A percentile compares a stretch with the other conserved stretches of the same genome.
Evolutionary conservation across 1,284 basidiomycete genomes (phyloP).

Genomic region (Austroboletus niveus): DNA sequence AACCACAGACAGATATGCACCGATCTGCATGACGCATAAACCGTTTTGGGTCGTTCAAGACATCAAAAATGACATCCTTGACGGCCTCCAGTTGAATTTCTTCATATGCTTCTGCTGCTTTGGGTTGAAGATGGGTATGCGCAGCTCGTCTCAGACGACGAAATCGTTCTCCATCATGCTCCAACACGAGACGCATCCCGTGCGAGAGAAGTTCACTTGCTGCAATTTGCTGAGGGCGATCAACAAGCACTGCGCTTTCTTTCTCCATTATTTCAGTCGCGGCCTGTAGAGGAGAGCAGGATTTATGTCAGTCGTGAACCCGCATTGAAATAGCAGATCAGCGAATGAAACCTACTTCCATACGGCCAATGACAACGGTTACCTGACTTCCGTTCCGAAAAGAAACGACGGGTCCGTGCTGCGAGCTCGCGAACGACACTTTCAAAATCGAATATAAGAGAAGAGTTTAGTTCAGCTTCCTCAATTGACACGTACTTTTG

Average conservation of each 20-base stretch:
- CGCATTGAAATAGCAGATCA: background rate
- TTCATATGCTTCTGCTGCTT: conserved; percentile 33
- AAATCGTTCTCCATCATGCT: conserved; percentile 20
- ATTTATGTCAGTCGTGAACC: background rate
- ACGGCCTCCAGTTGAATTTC: conserved; percentile 35
- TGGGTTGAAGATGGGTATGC: conserved; percentile 39
- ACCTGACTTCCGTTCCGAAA: conserved; percentile 24
- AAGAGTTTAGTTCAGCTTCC: too few species aligned
- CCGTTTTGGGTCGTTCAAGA: conserved; percentile 34
- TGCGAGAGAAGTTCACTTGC: conserved; percentile 26
- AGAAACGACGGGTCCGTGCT: conserved; percentile 32
- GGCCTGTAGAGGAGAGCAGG: conserved; percentile 2
- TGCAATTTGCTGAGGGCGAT: conserved; percentile 30
- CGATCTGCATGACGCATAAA: conserved; percentile 33
- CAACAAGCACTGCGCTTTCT: conserved; percentile 25
- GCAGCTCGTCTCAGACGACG: conserved; percentile 29
- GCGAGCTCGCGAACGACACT: conserved; percentile 7
- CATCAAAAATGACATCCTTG: conserved; percentile 36
- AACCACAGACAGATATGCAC: conserved; percentile 13
- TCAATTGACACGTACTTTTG: conserved; percentile 1
- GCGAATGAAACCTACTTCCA: conserved; percentile 25
- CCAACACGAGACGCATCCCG: conserved; percentile 23
- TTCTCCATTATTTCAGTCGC: conserved; percentile 34
- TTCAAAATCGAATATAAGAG: too few species aligned
- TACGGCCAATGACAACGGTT: conserved; percentile 27